These are phyloP conservation scores for Conidiobolus incongruus DNA, from an alignment of 371 early-diverging fungal genomes.

Conservation along the genomic window DNA sequence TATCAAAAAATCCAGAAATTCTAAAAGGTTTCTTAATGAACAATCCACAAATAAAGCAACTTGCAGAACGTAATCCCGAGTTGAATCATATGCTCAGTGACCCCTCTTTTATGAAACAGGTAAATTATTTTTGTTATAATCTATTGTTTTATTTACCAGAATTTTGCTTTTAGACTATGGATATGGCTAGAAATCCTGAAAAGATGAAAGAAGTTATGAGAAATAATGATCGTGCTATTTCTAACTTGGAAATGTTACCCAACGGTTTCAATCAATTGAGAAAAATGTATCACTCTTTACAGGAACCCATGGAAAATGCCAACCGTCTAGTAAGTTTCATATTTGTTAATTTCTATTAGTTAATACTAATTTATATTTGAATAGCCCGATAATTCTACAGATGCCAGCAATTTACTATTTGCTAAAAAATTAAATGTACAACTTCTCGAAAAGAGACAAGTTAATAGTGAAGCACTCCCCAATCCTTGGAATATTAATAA, in stretches of 20 bases:
- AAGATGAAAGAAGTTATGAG: constrained; percentile 60
- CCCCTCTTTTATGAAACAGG: constrained; percentile 47
- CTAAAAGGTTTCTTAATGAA: constrained; percentile 46
- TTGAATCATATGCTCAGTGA: constrained; percentile 52
- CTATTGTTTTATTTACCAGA: not conserved
- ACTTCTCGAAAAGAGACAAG: constrained; percentile 17
- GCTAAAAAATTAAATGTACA: constrained; percentile 40
- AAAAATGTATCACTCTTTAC: constrained; percentile 48
- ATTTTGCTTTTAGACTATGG: constrained; percentile 6
- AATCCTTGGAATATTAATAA: constrained; percentile 53
- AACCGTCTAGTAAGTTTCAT: constrained; percentile 7
- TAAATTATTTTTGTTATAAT: not conserved
- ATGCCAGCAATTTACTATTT: constrained; percentile 38
- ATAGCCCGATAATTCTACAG: constrained; percentile 16
- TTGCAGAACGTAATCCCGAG: constrained; percentile 56
- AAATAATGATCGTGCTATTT: constrained; percentile 65
- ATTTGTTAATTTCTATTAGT: not conserved
- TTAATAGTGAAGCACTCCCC: constrained; percentile 60
- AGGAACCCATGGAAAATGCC: constrained; percentile 42
- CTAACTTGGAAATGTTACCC: constrained; percentile 65
- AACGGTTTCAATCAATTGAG: constrained; percentile 70
- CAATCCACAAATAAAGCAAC: constrained; percentile 36
- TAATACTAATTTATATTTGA: constrained; percentile 2
- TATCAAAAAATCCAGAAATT: constrained; percentile 33
- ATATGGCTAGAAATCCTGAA: constrained; percentile 34